These are phyloP conservation scores for Geotrichum aggregatum DNA, from an alignment of 1,139 yeast species.

Conservation along the genomic window DNA sequence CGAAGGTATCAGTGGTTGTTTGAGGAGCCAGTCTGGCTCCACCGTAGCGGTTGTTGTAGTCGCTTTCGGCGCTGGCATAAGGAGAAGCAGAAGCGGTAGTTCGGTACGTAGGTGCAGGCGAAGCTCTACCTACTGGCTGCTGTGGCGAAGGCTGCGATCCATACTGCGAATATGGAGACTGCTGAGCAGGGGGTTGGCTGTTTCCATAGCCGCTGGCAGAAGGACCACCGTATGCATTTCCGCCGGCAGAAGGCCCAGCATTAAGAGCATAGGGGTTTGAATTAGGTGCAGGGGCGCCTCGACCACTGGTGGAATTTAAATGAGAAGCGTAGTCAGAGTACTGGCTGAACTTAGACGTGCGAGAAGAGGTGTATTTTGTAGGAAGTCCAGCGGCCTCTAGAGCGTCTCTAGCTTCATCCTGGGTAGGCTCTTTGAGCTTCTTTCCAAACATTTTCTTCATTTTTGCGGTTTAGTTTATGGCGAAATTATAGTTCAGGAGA, in stretches of 20 bases:
- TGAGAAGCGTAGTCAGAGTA: constrained; percentile 37
- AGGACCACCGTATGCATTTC: constrained; percentile 42
- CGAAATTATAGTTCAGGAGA: background rate
- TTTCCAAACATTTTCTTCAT: constrained; percentile 38
- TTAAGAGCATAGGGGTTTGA: constrained; percentile 23
- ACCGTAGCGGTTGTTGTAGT: constrained; percentile 29
- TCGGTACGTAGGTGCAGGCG: constrained; percentile 22
- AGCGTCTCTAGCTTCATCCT: constrained; percentile 36
- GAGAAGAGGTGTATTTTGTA: constrained; percentile 24
- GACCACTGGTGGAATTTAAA: constrained; percentile 22
- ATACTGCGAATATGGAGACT: background rate
- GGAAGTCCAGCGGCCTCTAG: constrained; percentile 34
- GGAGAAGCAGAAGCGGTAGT: constrained; percentile 26
- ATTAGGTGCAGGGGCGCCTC: constrained; percentile 17
- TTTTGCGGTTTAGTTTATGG: constrained; percentile 1
- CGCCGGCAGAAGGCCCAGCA: background rate
- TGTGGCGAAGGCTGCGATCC: background rate
- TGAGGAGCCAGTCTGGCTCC: constrained; percentile 27
- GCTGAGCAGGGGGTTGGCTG: background rate
- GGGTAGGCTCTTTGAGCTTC: constrained; percentile 37
- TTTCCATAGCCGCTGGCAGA: constrained; percentile 9
- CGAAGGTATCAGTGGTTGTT: constrained; percentile 31
- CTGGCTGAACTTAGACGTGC: constrained; percentile 38
- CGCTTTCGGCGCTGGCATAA: constrained; percentile 31
- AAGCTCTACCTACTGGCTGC: constrained; percentile 32